A percentile compares a stretch with the other conserved stretches of the same genome.
phyloP scores from a whole-genome alignment of 345 rosid species.

The Linum usitatissimum region DNA sequence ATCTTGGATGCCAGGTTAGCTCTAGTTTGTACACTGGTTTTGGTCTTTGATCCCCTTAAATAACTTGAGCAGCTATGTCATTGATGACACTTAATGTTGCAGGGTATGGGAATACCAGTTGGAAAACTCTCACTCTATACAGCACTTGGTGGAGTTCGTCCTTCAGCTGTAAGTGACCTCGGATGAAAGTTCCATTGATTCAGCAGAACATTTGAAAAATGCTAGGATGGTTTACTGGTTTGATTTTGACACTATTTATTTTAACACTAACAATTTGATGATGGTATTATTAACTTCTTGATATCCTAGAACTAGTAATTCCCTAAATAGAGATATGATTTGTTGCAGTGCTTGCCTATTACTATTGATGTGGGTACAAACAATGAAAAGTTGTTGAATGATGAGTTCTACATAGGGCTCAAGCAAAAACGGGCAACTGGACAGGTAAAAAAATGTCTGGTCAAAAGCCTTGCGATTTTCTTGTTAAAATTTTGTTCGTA shows the following conservation, averaged over 20 bases:
- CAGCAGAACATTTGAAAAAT: too few relatives aligned
- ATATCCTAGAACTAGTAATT: background rate
- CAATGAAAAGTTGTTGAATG: slow-evolving; percentile 71
- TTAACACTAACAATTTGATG: too few relatives aligned
- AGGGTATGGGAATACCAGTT: slow-evolving; percentile 99
- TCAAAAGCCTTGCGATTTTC: slow-evolving; percentile 5
- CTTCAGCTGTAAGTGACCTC: slow-evolving; percentile 67
- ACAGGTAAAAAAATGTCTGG: slow-evolving; percentile 34
- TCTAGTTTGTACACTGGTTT: background rate
- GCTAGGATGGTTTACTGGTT: background rate
- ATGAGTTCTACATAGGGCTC: slow-evolving; percentile 91
- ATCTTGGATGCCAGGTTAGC: slow-evolving; percentile 89
- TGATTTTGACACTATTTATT: too few relatives aligned
- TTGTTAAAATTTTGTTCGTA: slow-evolving; percentile 3
- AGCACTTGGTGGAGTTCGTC: slow-evolving; percentile 94
- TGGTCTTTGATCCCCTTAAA: background rate
- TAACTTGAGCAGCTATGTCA: background rate
- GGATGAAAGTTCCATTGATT: background rate
- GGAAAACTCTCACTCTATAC: slow-evolving; percentile 91
- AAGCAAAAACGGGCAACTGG: slow-evolving; percentile 93
- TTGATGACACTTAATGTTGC: slow-evolving; percentile 3
- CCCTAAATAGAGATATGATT: too few relatives aligned
- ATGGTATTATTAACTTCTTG: background rate
- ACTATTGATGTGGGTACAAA: slow-evolving; percentile 99
- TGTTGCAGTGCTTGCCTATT: slow-evolving; percentile 77